Conservation (phyloP, 495 filamentous ascomycete species). For the Schizothecium vesticola region DNA sequence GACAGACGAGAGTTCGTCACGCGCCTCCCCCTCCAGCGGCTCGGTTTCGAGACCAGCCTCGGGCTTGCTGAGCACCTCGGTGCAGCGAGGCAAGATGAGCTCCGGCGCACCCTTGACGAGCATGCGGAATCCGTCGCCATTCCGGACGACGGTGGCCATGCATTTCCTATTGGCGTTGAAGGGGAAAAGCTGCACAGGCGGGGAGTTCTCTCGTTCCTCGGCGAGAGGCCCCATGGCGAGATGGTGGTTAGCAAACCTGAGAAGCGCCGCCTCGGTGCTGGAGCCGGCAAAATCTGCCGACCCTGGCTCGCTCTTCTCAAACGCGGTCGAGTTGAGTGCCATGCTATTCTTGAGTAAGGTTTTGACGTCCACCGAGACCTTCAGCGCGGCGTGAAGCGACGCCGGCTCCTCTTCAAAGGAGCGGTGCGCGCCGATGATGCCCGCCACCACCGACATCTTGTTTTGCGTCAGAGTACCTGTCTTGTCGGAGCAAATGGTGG, state of each 20-base stretch:
- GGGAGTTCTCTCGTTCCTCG: constrained; percentile 58
- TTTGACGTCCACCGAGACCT: background rate
- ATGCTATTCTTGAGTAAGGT: constrained; percentile 59
- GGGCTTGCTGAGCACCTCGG: constrained; percentile 45
- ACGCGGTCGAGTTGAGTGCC: constrained; percentile 75
- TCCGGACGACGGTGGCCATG: constrained; percentile 67
- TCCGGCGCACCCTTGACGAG: constrained; percentile 78
- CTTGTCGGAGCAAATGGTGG: constrained; percentile 90
- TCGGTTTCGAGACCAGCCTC: background rate
- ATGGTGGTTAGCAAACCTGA: constrained; percentile 64
- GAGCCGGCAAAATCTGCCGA: constrained; percentile 59
- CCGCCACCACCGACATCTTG: constrained; percentile 76
- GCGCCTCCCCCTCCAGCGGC: background rate
- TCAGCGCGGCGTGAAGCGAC: background rate
- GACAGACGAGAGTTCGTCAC: background rate
- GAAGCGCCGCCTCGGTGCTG: constrained; percentile 76
- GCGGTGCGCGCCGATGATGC: constrained; percentile 49
- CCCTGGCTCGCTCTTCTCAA: constrained; percentile 62
- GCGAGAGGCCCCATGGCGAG: constrained; percentile 62
- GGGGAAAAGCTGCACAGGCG: constrained; percentile 62
- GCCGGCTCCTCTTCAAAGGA: background rate
- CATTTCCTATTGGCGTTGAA: constrained; percentile 79
- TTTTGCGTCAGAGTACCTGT: constrained; percentile 86
- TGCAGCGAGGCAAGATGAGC: constrained; percentile 63
- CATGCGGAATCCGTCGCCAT: constrained; percentile 56